These are phyloP conservation scores for Krasilnikovozyma curviuscula DNA, from an alignment of 768 basidiomycete species.

Conservation along the genomic window DNA sequence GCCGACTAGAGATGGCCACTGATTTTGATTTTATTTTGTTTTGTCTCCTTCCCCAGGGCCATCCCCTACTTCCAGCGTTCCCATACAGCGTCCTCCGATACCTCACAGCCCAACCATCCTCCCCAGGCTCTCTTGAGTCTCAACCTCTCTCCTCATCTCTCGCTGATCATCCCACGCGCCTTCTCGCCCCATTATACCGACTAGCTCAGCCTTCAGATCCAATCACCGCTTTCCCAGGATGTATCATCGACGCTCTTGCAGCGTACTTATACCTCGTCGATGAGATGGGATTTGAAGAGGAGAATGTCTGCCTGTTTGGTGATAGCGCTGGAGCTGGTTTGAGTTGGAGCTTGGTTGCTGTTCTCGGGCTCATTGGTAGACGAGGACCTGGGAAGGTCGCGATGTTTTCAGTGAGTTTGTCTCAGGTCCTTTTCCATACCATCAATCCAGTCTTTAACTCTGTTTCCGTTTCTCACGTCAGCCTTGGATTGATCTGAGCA, in stretches of 20 bases:
- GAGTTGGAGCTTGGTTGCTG: background rate
- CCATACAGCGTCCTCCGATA: background rate
- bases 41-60: background rate
- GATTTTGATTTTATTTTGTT: background rate
- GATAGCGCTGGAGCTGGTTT: background rate
- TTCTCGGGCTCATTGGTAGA: background rate
- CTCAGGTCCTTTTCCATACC: background rate
- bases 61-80: background rate
- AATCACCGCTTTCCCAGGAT: background rate
- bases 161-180: too few relatives aligned
- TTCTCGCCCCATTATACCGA: background rate
- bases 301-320: background rate
- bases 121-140: too few relatives aligned
- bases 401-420: background rate
- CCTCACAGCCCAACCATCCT: background rate
- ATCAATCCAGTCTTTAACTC: background rate
- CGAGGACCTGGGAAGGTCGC: background rate
- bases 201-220: background rate
- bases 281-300: background rate
- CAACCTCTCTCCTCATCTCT: too few relatives aligned
- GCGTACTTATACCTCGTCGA: background rate
- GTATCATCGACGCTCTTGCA: background rate
- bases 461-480: background rate
- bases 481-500: background rate
- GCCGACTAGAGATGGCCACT: background rate